These are phyloP conservation scores for Blumeria graminis DNA, from an alignment of 2,329 filamentous ascomycete species.

Conservation along the genomic window DNA sequence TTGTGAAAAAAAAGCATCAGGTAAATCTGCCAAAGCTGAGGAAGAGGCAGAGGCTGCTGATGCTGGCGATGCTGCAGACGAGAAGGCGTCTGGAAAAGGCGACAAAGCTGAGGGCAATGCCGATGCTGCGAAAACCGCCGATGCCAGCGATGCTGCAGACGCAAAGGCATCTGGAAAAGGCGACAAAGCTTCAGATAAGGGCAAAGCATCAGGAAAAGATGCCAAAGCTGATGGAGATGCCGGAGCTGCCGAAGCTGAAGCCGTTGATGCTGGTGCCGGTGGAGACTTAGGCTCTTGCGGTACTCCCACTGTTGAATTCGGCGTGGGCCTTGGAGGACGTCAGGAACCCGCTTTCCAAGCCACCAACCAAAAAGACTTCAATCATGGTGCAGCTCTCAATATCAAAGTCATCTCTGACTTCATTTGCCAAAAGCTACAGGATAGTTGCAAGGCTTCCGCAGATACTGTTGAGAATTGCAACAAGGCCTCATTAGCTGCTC, in stretches of 20 bases:
- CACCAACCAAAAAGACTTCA: conserved; percentile 19
- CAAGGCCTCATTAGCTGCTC: conserved; percentile 6
- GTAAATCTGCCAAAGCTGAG: too few species aligned
- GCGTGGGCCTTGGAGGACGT: conserved; percentile 21
- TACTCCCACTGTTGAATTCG: conserved; percentile 21
- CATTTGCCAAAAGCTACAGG: conserved; percentile 18
- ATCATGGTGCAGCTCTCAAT: conserved; percentile 22
- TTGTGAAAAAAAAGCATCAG: too few species aligned
- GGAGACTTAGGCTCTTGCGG: conserved; percentile 19
- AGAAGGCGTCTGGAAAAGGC: too few species aligned
- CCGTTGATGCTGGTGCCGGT: conserved; percentile 2
- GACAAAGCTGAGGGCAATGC: too few species aligned
- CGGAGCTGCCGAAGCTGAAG: background rate
- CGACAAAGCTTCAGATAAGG: background rate
- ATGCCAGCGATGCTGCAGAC: background rate
- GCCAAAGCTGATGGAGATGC: too few species aligned
- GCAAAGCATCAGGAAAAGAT: too few species aligned
- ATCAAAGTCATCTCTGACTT: conserved; percentile 24
- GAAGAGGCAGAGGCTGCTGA: too few species aligned
- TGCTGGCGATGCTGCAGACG: too few species aligned
- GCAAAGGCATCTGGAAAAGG: background rate
- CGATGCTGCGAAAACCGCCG: too few species aligned
- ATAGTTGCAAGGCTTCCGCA: conserved; percentile 7
- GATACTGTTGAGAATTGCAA: conserved; percentile 7
- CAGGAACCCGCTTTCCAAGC: conserved; percentile 20